Evolutionary conservation across 148 eudicot genomes (phyloP).

Genomic region (Heliosperma pusillum): DNA sequence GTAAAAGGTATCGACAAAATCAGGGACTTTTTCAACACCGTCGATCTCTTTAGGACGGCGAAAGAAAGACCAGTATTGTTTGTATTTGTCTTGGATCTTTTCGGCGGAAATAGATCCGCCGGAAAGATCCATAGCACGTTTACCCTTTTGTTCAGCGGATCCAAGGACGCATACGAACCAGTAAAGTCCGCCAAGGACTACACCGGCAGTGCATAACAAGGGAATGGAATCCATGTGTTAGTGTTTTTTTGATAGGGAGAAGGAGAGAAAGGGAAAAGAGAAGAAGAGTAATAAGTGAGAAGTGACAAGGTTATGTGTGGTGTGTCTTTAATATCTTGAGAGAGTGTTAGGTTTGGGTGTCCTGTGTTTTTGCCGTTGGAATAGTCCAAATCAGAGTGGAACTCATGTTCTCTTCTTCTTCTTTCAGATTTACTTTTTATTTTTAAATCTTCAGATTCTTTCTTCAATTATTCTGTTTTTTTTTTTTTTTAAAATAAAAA

Average conservation of each 20-base stretch:
- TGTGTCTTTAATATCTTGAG: not conserved
- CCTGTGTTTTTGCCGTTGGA: not conserved
- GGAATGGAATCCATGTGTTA: constrained; percentile 38
- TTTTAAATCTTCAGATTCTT: not conserved
- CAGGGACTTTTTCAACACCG: constrained; percentile 41
- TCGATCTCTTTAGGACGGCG: constrained; percentile 60
- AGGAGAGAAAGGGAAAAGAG: not conserved
- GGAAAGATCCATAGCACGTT: constrained; percentile 47
- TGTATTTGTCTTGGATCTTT: constrained; percentile 45
- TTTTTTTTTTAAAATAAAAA: no score
- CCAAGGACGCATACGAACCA: constrained; percentile 54
- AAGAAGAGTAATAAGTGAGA: not conserved
- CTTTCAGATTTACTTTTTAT: not conserved
- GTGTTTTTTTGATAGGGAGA: not conserved
- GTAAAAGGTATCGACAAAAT: constrained; percentile 51
- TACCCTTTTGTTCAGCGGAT: constrained; percentile 46
- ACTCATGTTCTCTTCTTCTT: not conserved
- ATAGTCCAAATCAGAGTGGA: not conserved
- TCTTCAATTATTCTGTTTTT: not conserved
- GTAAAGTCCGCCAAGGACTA: constrained; percentile 39
- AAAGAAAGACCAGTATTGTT: constrained; percentile 51
- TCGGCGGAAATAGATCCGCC: constrained; percentile 51
- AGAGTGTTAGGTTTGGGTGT: not conserved
- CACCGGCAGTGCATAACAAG: constrained; percentile 41
- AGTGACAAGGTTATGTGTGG: not conserved